A percentile compares a stretch with the other conserved stretches of the same genome.
These are phyloP conservation scores for Euphorbia celastroides DNA, from an alignment of 441 rosid genomes.

Conservation along the genomic window DNA sequence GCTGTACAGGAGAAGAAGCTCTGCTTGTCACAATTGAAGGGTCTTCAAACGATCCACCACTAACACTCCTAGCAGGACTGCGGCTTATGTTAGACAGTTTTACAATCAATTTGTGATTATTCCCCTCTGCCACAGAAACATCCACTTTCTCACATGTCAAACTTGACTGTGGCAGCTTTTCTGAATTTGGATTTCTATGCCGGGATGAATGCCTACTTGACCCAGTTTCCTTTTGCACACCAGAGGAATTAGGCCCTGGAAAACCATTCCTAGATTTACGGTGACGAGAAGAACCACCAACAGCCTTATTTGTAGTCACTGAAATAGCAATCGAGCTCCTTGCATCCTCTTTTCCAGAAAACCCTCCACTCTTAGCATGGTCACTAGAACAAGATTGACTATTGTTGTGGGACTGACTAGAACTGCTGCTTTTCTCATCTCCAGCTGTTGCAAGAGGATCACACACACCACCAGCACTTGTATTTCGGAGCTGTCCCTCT, in stretches of 20 bases:
- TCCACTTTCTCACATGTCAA: conserved; percentile 54
- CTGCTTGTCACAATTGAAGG: conserved; percentile 48
- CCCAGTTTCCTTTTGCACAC: conserved; percentile 38
- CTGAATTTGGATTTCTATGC: conserved; percentile 46
- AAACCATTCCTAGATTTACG: conserved; percentile 52
- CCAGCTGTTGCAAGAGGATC: conserved; percentile 32
- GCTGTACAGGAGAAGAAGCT: conserved; percentile 63
- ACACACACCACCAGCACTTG: conserved; percentile 29
- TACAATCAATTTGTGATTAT: conserved; percentile 59
- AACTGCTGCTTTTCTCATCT: conserved; percentile 73
- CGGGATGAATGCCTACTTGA: conserved; percentile 41
- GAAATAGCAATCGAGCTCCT: conserved; percentile 60
- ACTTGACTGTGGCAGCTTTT: conserved; percentile 48
- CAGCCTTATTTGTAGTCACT: conserved; percentile 27
- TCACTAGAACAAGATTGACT: conserved; percentile 70
- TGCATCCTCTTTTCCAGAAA: conserved; percentile 52
- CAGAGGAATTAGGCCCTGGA: conserved; percentile 30
- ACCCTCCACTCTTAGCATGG: conserved; percentile 48
- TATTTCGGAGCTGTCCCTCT: conserved; percentile 44
- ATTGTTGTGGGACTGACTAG: conserved; percentile 75
- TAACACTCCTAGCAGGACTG: conserved; percentile 64
- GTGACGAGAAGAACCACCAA: conserved; percentile 45
- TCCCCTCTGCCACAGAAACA: conserved; percentile 46
- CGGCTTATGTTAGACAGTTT: conserved; percentile 69
- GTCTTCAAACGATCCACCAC: conserved; percentile 73